Conservation (phyloP, 352 stramenopile species). For the Phytophthora boehmeriae region DNA sequence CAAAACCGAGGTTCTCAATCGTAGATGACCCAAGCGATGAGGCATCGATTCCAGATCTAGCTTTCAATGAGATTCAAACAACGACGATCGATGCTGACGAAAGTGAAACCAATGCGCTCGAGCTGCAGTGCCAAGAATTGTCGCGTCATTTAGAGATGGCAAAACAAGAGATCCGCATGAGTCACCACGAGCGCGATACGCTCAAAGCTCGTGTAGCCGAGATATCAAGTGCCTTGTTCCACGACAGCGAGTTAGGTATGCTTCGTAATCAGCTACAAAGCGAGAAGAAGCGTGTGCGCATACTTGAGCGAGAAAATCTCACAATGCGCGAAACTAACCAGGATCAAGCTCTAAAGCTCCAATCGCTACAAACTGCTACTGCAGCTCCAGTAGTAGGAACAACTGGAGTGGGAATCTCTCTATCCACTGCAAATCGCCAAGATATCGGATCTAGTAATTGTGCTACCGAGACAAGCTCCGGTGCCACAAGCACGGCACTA, state of each 20-base stretch:
- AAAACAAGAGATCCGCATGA: constrained; percentile 74
- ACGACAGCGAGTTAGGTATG: constrained; percentile 51
- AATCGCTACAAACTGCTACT: constrained; percentile 44
- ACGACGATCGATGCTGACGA: background rate
- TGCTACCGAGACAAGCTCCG: background rate
- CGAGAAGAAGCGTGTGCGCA: constrained; percentile 66
- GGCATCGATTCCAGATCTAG: constrained; percentile 13
- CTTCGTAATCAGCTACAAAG: constrained; percentile 63
- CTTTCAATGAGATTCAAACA: constrained; percentile 5
- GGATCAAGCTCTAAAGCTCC: constrained; percentile 57
- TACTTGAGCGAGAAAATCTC: constrained; percentile 64
- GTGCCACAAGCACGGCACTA: background rate
- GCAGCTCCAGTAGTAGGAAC: background rate
- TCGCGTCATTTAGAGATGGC: constrained; percentile 65
- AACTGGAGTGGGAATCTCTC: background rate
- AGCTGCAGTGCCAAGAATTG: constrained; percentile 59
- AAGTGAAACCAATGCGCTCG: constrained; percentile 32
- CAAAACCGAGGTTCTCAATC: background rate
- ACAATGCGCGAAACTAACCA: constrained; percentile 51
- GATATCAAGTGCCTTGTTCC: constrained; percentile 55
- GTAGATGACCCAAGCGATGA: constrained; percentile 22
- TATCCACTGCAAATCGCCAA: background rate
- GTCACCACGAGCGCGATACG: constrained; percentile 58
- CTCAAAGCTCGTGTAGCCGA: constrained; percentile 55
- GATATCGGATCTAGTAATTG: background rate